A percentile compares a stretch with the other conserved stretches of the same genome.
These are phyloP conservation scores for Amphibolis antarctica DNA, from an alignment of 106 monocot species.

Conservation along the genomic window DNA sequence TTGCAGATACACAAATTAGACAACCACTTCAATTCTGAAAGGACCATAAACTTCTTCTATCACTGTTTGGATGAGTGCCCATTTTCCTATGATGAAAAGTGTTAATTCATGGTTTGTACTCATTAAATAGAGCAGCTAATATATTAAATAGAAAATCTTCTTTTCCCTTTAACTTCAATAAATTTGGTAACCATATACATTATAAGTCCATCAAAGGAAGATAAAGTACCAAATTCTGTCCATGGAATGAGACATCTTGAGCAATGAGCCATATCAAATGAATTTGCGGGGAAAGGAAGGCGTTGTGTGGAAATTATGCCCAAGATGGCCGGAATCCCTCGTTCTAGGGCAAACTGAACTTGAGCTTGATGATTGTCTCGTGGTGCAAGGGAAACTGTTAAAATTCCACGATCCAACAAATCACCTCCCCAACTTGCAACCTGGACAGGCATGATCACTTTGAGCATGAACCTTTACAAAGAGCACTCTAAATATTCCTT, in stretches of 20 bases:
- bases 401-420: conserved; percentile 23
- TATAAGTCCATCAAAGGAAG: not conserved
- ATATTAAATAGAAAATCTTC: too few species aligned
- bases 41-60: too few species aligned
- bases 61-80: too few species aligned
- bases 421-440: conserved; percentile 37
- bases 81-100: too few species aligned
- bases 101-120: not conserved
- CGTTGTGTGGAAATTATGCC: conserved; percentile 26
- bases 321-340: conserved; percentile 29
- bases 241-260: conserved; percentile 33
- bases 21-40: too few species aligned
- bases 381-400: conserved; percentile 26
- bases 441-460: conserved; percentile 1
- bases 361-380: conserved; percentile 31
- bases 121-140: not conserved
- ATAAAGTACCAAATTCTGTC: conserved; percentile 21
- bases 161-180: too few species aligned
- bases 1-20: too few species aligned
- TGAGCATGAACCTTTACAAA: not conserved
- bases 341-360: conserved; percentile 30
- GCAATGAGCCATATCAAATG: conserved; percentile 30
- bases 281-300: conserved; percentile 25
- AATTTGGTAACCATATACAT: too few species aligned
- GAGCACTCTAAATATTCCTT: not conserved